Conservation (phyloP, 2,329 filamentous ascomycete genomes). For the Verticillium tricorpus region DNA sequence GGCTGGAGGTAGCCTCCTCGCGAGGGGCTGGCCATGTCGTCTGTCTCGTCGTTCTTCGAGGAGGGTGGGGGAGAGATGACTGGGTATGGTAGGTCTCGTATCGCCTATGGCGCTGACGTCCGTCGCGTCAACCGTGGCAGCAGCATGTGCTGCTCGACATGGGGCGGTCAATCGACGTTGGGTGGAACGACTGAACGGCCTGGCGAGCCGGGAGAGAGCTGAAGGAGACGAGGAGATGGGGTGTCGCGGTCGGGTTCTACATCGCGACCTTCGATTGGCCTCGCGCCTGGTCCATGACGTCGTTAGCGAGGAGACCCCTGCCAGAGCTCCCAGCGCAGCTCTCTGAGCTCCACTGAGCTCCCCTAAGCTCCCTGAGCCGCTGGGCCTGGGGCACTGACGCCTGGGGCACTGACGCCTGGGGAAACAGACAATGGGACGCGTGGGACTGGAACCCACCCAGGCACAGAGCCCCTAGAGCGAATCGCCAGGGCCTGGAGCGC, state of each 20-base stretch:
- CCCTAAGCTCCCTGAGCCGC: neutral
- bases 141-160: neutral
- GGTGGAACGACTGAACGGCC: neutral
- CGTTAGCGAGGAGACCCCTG: neutral
- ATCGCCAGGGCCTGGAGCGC: neutral
- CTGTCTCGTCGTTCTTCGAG: neutral
- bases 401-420: neutral
- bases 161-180: neutral
- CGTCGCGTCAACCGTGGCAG: neutral
- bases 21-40: constrained; percentile 6
- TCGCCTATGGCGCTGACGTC: neutral
- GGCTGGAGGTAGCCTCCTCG: constrained; percentile 1
- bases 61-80: no score
- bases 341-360: neutral
- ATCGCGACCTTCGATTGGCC: neutral
- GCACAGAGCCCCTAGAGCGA: no score
- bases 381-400: neutral
- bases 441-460: no score
- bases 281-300: neutral
- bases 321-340: neutral
- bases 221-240: neutral
- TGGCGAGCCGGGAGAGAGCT: neutral
- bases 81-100: neutral
- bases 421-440: no score
- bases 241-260: neutral